phyloP scores from a whole-genome alignment of 768 basidiomycete species.

The Ephemerocybe angulata region DNA sequence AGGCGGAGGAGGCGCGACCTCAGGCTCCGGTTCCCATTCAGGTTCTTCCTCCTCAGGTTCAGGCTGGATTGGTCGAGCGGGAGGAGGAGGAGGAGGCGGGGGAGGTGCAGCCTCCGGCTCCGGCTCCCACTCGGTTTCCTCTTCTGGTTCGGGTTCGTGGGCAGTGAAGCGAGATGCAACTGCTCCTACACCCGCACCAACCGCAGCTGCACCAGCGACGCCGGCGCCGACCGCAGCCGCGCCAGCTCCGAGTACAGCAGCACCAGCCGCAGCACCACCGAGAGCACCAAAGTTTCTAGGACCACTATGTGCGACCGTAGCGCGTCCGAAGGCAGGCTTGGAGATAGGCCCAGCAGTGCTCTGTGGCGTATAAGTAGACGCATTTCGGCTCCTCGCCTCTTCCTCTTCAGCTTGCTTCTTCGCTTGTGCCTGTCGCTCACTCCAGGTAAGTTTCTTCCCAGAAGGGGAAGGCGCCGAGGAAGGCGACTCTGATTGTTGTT shows the following conservation, averaged over 20 bases:
- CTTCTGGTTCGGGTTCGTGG: slow-evolving; percentile 22
- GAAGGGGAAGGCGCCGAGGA: slow-evolving; percentile 25
- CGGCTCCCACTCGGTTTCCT: slow-evolving; percentile 19
- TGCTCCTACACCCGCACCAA: slow-evolving; percentile 26
- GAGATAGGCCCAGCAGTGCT: slow-evolving; percentile 30
- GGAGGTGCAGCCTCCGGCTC: slow-evolving; percentile 18
- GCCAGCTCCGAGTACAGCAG: slow-evolving; percentile 28
- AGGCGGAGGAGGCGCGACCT: slow-evolving; percentile 32
- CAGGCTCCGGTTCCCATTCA: slow-evolving; percentile 14
- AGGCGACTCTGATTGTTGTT: slow-evolving; percentile 35
- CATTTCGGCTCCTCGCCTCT: slow-evolving; percentile 56
- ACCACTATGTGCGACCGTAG: slow-evolving; percentile 31
- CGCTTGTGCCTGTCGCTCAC: slow-evolving; percentile 85
- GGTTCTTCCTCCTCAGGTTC: slow-evolving; percentile 30
- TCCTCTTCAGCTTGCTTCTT: slow-evolving; percentile 86
- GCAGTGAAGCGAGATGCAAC: slow-evolving; percentile 27
- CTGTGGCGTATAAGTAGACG: slow-evolving; percentile 27
- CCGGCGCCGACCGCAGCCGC: slow-evolving; percentile 22
- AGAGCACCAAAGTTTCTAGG: slow-evolving; percentile 44
- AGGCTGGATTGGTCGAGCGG: slow-evolving; percentile 38
- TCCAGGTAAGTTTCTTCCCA: slow-evolving; percentile 89
- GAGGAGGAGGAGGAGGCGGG: slow-evolving; percentile 37
- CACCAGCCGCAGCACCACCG: slow-evolving; percentile 28
- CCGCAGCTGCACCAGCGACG: slow-evolving; percentile 30
- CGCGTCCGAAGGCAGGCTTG: slow-evolving; percentile 45